These are phyloP conservation scores for Coniochaeta ligniaria DNA, from an alignment of 2,329 filamentous ascomycete genomes.

Conservation along the genomic window DNA sequence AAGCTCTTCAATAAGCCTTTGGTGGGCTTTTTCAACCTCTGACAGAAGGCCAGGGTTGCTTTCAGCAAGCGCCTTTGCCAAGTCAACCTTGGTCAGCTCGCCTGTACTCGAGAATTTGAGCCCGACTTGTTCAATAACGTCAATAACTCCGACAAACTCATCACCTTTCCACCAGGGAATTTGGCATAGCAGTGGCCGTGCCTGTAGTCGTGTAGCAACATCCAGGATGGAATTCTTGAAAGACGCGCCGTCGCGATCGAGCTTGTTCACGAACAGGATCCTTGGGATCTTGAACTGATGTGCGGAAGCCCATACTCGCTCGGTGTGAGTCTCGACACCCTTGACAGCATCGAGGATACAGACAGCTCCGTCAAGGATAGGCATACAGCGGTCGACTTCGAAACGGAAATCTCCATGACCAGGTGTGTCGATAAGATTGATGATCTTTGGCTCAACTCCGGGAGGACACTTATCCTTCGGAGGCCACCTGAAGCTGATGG, in stretches of 20 bases:
- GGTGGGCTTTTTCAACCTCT: slow-evolving; percentile 70
- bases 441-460: slow-evolving; percentile 49
- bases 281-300: slow-evolving; percentile 79
- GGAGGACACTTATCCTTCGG: slow-evolving; percentile 29
- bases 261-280: slow-evolving; percentile 76
- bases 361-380: slow-evolving; percentile 25
- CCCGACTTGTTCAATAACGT: slow-evolving; percentile 69
- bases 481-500: slow-evolving; percentile 93
- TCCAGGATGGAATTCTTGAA: slow-evolving; percentile 84
- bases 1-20: slow-evolving; percentile 72
- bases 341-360: slow-evolving; percentile 29
- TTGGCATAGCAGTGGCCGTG: slow-evolving; percentile 87
- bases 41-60: slow-evolving; percentile 49
- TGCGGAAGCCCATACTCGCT: slow-evolving; percentile 91
- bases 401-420: slow-evolving; percentile 98
- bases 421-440: slow-evolving; percentile 93
- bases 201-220: slow-evolving; percentile 69
- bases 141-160: slow-evolving; percentile 74
- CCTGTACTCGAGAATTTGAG: slow-evolving; percentile 59
- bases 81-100: slow-evolving; percentile 20
- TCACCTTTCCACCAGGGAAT: slow-evolving; percentile 91
- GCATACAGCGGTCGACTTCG: slow-evolving; percentile 82
- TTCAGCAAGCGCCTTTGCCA: slow-evolving; percentile 32
- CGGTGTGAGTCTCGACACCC: slow-evolving; percentile 86
- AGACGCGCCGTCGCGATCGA: slow-evolving; percentile 73